Evolutionary conservation across 208 protist species (phyloP), one percentile per base, ranked within the genome.

Genomic region (Phytomonas serpens): DNA sequence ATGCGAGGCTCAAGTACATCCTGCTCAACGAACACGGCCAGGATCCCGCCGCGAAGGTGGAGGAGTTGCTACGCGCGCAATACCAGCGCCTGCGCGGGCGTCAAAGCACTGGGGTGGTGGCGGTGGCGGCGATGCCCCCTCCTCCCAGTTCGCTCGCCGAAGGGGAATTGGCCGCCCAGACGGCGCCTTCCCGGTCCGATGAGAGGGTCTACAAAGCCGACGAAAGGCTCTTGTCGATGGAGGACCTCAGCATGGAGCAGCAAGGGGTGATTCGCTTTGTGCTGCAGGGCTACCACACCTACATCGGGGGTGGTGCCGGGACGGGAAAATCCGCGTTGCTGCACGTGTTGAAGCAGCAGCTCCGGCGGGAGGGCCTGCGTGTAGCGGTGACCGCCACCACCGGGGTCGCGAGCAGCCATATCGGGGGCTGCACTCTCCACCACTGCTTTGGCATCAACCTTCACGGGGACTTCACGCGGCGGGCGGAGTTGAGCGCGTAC

Each of bases 271-370:
- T 97, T 31, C 70, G 86, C 64, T 84, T 97, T 67, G 85, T 87
- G 10, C 63, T 91, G 61, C 51, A 85, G 23, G 88, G 89, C 10
- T 81, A 97, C 75, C 72, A 93, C 76, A 91, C 82, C 14, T 97
- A 94, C 78, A 93, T 97, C 78, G 89, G 92, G 34, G 93, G 93
- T 33, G 84, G 86, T 47, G 93, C 93, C 5, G 93, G 93, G 36
- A 96, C 90, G 0, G 93, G 93, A 47, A 97, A 97, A 75, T 93
- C 89, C 5, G 82, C 92, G n/a, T 71, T 96, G 52, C 74, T 95
- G 51, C 81, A 87, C n/a, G 83, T 93, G n/a, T 69, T 97, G 31
- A 80, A 80, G 52, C 88, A 91, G 68, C 77, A 82, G 64, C 73
- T 97, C 6, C 66, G 80, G 16, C 69, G 69, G 32, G 80, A 89